Conservation (phyloP, 2,329 filamentous ascomycete genomes). For the Chrysoporthe cubensis region DNA sequence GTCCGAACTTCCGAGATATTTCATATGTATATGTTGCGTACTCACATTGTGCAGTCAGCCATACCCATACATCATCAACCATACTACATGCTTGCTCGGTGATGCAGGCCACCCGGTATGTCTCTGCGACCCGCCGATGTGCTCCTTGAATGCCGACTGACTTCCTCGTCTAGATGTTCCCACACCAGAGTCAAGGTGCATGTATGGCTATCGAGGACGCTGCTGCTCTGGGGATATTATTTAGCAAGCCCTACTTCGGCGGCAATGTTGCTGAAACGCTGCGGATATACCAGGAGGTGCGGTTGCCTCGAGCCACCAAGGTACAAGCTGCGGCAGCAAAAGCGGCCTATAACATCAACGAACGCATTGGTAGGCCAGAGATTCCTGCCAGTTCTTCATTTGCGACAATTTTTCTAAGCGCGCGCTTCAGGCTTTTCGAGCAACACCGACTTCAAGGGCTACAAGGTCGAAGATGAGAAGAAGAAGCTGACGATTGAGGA, state of each 20-base stretch:
- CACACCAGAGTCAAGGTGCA: conserved; percentile 70
- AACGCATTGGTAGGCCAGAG: conserved; percentile 54
- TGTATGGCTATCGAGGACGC: conserved; percentile 72
- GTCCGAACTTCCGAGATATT: conserved; percentile 19
- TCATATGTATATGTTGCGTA: background rate
- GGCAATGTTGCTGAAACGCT: conserved; percentile 54
- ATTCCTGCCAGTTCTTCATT: background rate
- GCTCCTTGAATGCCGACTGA: conserved; percentile 9
- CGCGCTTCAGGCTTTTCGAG: conserved; percentile 57
- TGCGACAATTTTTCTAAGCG: background rate
- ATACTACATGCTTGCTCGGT: conserved; percentile 60
- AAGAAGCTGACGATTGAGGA: conserved; percentile 70
- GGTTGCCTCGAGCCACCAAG: conserved; percentile 57
- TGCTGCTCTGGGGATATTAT: conserved; percentile 64
- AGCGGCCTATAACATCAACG: conserved; percentile 65
- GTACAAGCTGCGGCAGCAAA: conserved; percentile 62
- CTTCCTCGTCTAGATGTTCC: conserved; percentile 58
- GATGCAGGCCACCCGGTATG: conserved; percentile 67
- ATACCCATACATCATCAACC: conserved; percentile 60
- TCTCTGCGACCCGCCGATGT: background rate
- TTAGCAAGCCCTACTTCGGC: conserved; percentile 51
- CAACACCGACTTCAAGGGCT: conserved; percentile 59
- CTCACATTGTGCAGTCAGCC: conserved; percentile 44
- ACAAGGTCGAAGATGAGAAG: conserved; percentile 65
- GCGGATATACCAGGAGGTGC: conserved; percentile 54